Evolutionary conservation across 116 monocot genomes (phyloP).

Genomic region (Trichopus zeylanicus): DNA sequence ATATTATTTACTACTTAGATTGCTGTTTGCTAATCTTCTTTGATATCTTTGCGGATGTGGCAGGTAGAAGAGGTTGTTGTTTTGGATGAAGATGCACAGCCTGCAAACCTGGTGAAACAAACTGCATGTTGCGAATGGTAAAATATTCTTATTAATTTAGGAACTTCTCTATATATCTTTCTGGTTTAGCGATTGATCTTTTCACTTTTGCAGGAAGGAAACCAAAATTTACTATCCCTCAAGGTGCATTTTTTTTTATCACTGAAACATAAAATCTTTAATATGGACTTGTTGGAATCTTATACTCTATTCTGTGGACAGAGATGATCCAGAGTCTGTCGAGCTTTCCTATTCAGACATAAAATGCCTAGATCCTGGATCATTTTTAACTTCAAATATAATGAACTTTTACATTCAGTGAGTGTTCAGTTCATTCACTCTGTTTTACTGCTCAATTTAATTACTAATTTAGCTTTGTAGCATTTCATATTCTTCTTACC

Average conservation of each 20-base stretch:
- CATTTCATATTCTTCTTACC: not conserved
- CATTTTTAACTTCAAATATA: slow-evolving; percentile 74
- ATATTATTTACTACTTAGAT: not conserved
- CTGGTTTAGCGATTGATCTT: slow-evolving; percentile 1
- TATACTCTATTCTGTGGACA: slow-evolving; percentile 16
- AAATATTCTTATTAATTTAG: slow-evolving; percentile 3
- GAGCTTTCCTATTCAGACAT: slow-evolving; percentile 70
- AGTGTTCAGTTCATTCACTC: slow-evolving; percentile 12
- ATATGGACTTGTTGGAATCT: slow-evolving; percentile 4
- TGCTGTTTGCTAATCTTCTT: not conserved
- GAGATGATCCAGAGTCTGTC: slow-evolving; percentile 67
- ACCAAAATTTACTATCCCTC: slow-evolving; percentile 75
- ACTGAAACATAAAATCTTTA: not conserved
- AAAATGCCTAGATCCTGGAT: slow-evolving; percentile 66
- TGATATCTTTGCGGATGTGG: not conserved
- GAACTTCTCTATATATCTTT: not conserved
- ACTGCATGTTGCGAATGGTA: slow-evolving; percentile 32
- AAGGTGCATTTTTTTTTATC: slow-evolving; percentile 32
- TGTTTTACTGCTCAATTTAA: not conserved
- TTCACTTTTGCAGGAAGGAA: slow-evolving; percentile 47
- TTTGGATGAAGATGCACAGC: slow-evolving; percentile 59
- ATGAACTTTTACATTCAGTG: slow-evolving; percentile 94
- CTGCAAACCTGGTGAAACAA: slow-evolving; percentile 18
- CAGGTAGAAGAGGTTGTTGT: slow-evolving; percentile 64
- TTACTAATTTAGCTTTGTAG: not conserved